Percentiles rank a stretch among this genome's conserved stretches.
Evolutionary conservation across 768 basidiomycete species (phyloP).

Genomic region (Dentipellis sp.): DNA sequence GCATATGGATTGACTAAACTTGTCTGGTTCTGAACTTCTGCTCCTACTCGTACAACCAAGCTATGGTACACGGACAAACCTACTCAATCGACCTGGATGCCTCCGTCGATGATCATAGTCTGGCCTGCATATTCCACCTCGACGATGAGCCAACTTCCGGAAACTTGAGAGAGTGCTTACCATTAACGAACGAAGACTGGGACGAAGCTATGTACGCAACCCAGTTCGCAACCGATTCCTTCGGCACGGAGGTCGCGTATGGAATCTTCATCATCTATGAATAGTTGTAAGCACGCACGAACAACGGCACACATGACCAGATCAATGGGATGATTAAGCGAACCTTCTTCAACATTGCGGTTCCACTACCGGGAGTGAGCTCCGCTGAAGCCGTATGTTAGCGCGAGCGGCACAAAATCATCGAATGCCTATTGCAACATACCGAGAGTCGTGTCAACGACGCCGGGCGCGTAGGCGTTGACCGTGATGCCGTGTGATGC

Average conservation of each 20-base stretch:
- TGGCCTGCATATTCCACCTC: neutral
- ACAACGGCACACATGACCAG: neutral
- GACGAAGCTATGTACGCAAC: neutral
- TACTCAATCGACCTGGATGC: neutral
- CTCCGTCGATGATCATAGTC: neutral
- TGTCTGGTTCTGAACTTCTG: too few relatives aligned
- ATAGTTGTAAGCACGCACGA: neutral
- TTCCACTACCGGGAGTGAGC: neutral
- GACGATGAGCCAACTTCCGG: neutral
- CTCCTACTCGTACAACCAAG: too few relatives aligned
- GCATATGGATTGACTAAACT: too few relatives aligned
- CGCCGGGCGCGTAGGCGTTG: conserved; percentile 16
- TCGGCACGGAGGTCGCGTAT: neutral
- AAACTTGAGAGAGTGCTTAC: neutral
- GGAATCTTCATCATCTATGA: neutral
- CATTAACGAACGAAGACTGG: neutral
- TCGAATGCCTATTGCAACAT: neutral
- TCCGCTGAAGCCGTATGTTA: neutral
- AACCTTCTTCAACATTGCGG: neutral
- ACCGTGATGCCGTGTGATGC: conserved; percentile 15
- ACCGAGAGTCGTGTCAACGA: conserved; percentile 14
- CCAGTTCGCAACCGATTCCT: neutral
- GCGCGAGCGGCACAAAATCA: too few relatives aligned
- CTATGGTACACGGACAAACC: too few relatives aligned
- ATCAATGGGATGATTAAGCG: neutral